Evolutionary conservation across 2,329 filamentous ascomycete species (phyloP).

Genomic region (Fusarium camptoceras): DNA sequence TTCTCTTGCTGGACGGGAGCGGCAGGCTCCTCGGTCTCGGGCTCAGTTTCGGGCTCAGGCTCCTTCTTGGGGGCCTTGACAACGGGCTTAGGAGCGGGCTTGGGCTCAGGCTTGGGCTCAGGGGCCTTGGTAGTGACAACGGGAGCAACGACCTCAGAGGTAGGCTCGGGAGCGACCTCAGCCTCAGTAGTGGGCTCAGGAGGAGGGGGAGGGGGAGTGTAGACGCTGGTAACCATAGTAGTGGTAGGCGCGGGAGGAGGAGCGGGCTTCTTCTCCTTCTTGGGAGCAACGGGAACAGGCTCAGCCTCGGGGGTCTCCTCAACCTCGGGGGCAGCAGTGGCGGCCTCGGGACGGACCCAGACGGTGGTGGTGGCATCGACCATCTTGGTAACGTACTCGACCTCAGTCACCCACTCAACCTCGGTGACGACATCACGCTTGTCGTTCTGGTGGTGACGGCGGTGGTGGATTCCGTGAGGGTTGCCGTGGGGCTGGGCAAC

Average conservation of each 20-base stretch:
- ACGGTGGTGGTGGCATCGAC: slow-evolving; percentile 63
- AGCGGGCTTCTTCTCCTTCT: slow-evolving; percentile 38
- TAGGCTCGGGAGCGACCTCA: slow-evolving; percentile 11
- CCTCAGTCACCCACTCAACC: slow-evolving; percentile 64
- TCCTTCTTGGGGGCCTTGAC: slow-evolving; percentile 12
- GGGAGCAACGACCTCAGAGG: slow-evolving; percentile 35
- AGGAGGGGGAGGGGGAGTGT: slow-evolving; percentile 41
- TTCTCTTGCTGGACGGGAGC: slow-evolving; percentile 31
- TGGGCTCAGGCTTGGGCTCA: slow-evolving; percentile 16
- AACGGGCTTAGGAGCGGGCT: slow-evolving; percentile 16
- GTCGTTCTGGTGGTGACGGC: slow-evolving; percentile 53
- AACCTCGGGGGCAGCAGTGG: slow-evolving; percentile 39
- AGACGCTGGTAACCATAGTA: slow-evolving; percentile 35
- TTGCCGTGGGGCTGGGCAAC: slow-evolving; percentile 61
- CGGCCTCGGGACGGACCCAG: slow-evolving; percentile 54
- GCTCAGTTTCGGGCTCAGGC: neutral
- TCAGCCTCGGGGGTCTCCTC: slow-evolving; percentile 31
- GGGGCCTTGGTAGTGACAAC: slow-evolving; percentile 38
- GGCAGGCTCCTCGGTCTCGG: slow-evolving; percentile 22
- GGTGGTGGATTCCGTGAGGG: slow-evolving; percentile 53
- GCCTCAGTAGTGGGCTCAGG: slow-evolving; percentile 29
- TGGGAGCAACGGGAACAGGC: slow-evolving; percentile 21
- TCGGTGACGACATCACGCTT: slow-evolving; percentile 59
- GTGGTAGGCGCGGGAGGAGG: slow-evolving; percentile 41
- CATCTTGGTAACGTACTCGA: slow-evolving; percentile 59